Evolutionary conservation across 169 alveolate genomes (phyloP).

Genomic region (Plasmodium yoelii): DNA sequence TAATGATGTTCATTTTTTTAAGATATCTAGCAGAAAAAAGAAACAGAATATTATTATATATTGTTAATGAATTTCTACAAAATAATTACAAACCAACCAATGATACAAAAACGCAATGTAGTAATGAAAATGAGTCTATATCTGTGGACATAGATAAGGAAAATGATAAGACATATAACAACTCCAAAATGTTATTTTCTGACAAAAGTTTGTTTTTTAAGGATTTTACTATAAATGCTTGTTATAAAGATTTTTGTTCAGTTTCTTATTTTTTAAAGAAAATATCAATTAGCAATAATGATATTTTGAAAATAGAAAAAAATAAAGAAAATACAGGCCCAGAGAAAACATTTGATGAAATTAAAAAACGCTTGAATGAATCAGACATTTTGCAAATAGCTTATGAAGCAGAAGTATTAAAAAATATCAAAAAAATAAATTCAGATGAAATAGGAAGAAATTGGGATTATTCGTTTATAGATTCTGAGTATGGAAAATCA

Average conservation of each 20-base stretch:
- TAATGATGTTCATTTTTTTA: slow-evolving; percentile 45
- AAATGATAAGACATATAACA: slow-evolving; percentile 23
- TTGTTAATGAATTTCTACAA: slow-evolving; percentile 31
- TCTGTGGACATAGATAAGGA: slow-evolving; percentile 41
- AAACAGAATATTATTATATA: slow-evolving; percentile 25
- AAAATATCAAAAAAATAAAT: slow-evolving; percentile 58
- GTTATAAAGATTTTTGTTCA: slow-evolving; percentile 64
- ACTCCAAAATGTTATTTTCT: slow-evolving; percentile 56
- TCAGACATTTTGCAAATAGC: slow-evolving; percentile 68
- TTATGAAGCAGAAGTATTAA: slow-evolving; percentile 66
- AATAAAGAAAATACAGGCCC: slow-evolving; percentile 3
- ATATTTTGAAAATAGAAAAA: slow-evolving; percentile 4
- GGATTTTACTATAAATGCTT: slow-evolving; percentile 62
- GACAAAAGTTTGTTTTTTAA: slow-evolving; percentile 46
- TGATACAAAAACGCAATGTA: background rate
- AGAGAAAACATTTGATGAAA: slow-evolving; percentile 15
- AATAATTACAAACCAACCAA: slow-evolving; percentile 5
- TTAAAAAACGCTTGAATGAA: slow-evolving; percentile 46
- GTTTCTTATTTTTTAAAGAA: slow-evolving; percentile 55
- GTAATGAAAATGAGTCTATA: slow-evolving; percentile 39
- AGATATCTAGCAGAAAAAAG: slow-evolving; percentile 43
- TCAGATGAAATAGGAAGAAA: slow-evolving; percentile 75
- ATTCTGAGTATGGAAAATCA: slow-evolving; percentile 73
- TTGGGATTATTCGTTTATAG: slow-evolving; percentile 76
- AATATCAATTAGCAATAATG: slow-evolving; percentile 33